Percentiles rank a stretch among this genome's conserved stretches.
phyloP scores from a whole-genome alignment of 345 rosid genomes.

The Eutrema heterophyllum region DNA sequence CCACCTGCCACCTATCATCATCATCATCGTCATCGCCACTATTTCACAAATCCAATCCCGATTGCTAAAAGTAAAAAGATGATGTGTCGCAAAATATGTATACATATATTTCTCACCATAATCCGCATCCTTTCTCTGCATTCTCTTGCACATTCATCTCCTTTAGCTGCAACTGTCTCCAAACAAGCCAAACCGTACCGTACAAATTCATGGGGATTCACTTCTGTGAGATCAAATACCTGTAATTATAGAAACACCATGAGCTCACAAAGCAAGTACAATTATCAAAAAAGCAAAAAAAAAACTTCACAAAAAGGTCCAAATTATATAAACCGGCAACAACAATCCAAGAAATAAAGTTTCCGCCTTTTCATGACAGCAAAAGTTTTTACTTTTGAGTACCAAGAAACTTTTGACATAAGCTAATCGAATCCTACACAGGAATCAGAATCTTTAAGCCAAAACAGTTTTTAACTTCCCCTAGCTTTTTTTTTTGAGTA shows the following conservation, averaged over 20 bases:
- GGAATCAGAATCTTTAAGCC: not conserved
- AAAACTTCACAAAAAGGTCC: not conserved
- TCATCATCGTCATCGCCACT: not conserved
- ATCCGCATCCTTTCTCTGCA: constrained; percentile 64
- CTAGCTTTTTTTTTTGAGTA: too few species aligned
- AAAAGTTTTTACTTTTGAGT: not conserved
- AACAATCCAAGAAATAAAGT: not conserved
- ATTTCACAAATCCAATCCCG: not conserved
- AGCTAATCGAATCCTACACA: not conserved
- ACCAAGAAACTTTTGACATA: not conserved
- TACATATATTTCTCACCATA: constrained; percentile 50
- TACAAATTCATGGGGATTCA: constrained; percentile 81
- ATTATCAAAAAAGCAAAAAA: not conserved
- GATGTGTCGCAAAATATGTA: not conserved
- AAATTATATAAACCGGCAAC: not conserved
- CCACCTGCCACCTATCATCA: constrained; percentile 93
- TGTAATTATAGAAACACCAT: constrained; percentile 23
- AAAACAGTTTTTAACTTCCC: not conserved
- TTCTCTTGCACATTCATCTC: constrained; percentile 80
- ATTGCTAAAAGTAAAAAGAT: not conserved
- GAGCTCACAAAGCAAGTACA: constrained; percentile 9
- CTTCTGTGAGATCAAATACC: constrained; percentile 85
- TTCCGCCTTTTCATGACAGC: not conserved
- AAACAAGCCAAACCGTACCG: constrained; percentile 64
- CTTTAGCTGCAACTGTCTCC: constrained; percentile 59